These are phyloP conservation scores for Kwoniella bestiolae DNA, from an alignment of 768 basidiomycete species.

Conservation along the genomic window DNA sequence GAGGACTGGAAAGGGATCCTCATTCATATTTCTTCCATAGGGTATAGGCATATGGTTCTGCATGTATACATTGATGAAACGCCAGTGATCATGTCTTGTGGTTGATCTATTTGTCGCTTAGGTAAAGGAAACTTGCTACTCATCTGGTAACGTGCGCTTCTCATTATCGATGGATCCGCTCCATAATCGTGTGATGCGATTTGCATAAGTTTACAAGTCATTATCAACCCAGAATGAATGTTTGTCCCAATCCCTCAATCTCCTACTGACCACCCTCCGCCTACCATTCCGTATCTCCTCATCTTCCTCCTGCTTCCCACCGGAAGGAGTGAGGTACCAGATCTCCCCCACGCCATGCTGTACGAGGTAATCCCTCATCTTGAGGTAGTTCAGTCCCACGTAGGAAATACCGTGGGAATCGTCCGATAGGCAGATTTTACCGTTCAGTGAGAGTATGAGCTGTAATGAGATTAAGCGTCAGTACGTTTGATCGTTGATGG, in stretches of 20 bases:
- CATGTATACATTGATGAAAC: conserved; percentile 9
- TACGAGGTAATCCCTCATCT: conserved; percentile 69
- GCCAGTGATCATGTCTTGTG: too few species aligned
- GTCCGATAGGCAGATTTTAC: conserved; percentile 84
- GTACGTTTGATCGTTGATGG: too few species aligned
- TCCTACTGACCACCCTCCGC: conserved; percentile 32
- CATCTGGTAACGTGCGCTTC: too few species aligned
- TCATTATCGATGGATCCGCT: too few species aligned
- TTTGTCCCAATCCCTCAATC: conserved; percentile 37
- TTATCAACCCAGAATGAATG: conserved; percentile 43
- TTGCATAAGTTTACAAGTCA: not conserved
- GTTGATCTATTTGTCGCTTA: too few species aligned
- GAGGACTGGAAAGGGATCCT: too few species aligned
- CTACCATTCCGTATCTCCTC: conserved; percentile 27
- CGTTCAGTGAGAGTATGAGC: conserved; percentile 72
- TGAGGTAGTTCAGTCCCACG: conserved; percentile 83
- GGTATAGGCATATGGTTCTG: not conserved
- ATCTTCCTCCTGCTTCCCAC: conserved; percentile 7
- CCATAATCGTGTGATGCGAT: not conserved
- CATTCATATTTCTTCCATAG: not conserved
- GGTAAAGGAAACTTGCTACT: too few species aligned
- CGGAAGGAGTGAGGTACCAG: conserved; percentile 52
- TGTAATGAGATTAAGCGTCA: too few species aligned
- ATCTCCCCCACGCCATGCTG: conserved; percentile 64
- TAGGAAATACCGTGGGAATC: conserved; percentile 90